A percentile compares a stretch with the other conserved stretches of the same genome.
phyloP scores from a whole-genome alignment of 2,329 filamentous ascomycete genomes.

The Fusarium mangiferae region DNA sequence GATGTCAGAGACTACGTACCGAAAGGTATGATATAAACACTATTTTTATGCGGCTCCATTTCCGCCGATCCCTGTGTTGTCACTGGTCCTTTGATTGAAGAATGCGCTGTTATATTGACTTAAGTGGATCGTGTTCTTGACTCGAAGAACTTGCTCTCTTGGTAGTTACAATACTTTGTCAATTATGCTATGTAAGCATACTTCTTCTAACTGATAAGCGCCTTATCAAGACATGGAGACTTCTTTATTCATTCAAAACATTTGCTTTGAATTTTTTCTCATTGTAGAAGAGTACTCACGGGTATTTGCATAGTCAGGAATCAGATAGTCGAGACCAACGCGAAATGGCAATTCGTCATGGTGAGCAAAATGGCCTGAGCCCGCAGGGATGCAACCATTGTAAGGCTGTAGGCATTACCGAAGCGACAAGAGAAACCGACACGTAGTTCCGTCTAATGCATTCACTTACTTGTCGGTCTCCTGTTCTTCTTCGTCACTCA shows the following conservation, averaged over 20 bases:
- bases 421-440: accelerated
- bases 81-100: neutral
- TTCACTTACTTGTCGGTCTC: neutral
- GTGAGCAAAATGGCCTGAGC: too few species aligned
- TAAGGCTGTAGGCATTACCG: neutral
- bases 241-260: too few species aligned
- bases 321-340: too few species aligned
- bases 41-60: too few species aligned
- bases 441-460: neutral
- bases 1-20: neutral
- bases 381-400: too few species aligned
- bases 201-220: neutral
- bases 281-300: too few species aligned
- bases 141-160: neutral
- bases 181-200: neutral
- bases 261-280: too few species aligned
- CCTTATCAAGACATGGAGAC: too few species aligned
- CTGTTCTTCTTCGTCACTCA: accelerated
- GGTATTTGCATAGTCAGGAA: too few species aligned
- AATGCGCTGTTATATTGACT: too few species aligned
- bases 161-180: neutral
- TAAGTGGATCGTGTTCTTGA: too few species aligned
- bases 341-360: too few species aligned
- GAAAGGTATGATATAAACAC: neutral
- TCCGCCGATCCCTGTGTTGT: neutral